Base-by-base conservation (phyloP, 1,139 yeast species). In the Debaryomycetaceae sp. region DNA sequence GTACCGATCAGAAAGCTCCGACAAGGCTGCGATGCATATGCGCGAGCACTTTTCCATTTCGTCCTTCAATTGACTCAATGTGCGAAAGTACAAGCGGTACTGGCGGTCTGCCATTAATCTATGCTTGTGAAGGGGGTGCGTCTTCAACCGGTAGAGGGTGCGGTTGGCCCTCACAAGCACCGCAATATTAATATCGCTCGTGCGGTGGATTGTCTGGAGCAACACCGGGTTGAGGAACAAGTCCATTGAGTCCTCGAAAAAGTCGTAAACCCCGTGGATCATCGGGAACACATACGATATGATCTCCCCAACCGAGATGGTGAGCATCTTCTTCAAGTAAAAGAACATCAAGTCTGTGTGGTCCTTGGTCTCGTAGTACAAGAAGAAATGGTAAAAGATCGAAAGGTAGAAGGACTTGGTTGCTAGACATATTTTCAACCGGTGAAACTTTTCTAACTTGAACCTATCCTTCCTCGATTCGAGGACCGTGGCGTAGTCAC, bases 1-100 rank as follows among this genome's bases (percentile, higher is more conserved):
- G 38, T 66, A 66, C 31, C 67, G 42, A 29, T 52, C 52, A 36
- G 67, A 59, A 21, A 49, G 26, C 6, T 19, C 34, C 10, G 14
- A 19, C 16, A 34, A 13, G n/a, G 34, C 29, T 3, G 39, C 28
- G 5, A 47, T 37, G 6, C 41, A 35, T 22, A 41, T 36, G 30
- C 47, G 45, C 2, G 46, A 42, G 15, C 45, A 44, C 18, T 43
- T 32, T n/a, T 43, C 43, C 25, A 47, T 30, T 12, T 42, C 27
- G 3, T 43, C 41, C 4, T 40, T 34, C 3, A 41, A 30, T 23
- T 36, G 40, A 18, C 46, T 37, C 18, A 40, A 30, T 9, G 23
- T 18, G 23, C 38, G 34, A 22, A 28, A 34, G 10, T 0, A 9
- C 5, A 11, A 6, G 4, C 25, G 8, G 27, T 37, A 33, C 4